These are phyloP conservation scores for Penicillium herquei DNA, from an alignment of 495 filamentous ascomycete species.

Conservation along the genomic window DNA sequence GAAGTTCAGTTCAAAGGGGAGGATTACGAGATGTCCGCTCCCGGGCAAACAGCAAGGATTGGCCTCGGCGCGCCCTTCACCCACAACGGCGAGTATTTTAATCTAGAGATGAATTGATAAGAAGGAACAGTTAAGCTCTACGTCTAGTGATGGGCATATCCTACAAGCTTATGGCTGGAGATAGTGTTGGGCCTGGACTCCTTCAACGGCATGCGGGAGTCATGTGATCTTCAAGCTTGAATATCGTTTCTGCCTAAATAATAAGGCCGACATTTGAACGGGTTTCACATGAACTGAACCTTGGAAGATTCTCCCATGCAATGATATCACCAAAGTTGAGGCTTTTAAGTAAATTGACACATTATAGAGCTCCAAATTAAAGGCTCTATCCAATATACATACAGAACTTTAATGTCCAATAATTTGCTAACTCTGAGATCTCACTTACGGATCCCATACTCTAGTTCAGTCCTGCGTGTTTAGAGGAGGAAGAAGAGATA, in stretches of 20 bases:
- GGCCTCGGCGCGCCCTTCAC: constrained; percentile 8
- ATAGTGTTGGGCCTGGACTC: background rate
- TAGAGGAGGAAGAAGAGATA: too few relatives aligned
- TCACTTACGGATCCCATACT: too few relatives aligned
- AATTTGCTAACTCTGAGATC: too few relatives aligned
- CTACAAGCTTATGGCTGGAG: constrained; percentile 1
- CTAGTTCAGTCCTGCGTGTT: too few relatives aligned
- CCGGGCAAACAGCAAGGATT: constrained; percentile 14
- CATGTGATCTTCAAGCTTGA: constrained; percentile 11
- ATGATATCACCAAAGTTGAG: too few relatives aligned
- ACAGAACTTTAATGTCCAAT: too few relatives aligned
- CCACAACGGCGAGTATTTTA: constrained; percentile 1
- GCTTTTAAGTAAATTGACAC: too few relatives aligned
- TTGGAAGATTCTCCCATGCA: too few relatives aligned
- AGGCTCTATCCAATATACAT: too few relatives aligned
- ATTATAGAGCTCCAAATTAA: too few relatives aligned
- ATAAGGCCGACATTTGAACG: background rate
- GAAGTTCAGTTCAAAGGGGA: constrained; percentile 21
- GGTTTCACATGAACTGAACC: too few relatives aligned
- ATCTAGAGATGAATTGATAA: background rate
- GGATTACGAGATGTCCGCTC: constrained; percentile 26
- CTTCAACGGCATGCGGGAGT: constrained; percentile 17
- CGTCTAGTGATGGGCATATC: background rate
- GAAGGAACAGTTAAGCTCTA: background rate
- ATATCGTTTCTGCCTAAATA: constrained; percentile 6